Percentiles rank a stretch among this genome's conserved stretches.
These are phyloP conservation scores for Xylona heveae DNA, from an alignment of 495 filamentous ascomycete species.

Conservation along the genomic window DNA sequence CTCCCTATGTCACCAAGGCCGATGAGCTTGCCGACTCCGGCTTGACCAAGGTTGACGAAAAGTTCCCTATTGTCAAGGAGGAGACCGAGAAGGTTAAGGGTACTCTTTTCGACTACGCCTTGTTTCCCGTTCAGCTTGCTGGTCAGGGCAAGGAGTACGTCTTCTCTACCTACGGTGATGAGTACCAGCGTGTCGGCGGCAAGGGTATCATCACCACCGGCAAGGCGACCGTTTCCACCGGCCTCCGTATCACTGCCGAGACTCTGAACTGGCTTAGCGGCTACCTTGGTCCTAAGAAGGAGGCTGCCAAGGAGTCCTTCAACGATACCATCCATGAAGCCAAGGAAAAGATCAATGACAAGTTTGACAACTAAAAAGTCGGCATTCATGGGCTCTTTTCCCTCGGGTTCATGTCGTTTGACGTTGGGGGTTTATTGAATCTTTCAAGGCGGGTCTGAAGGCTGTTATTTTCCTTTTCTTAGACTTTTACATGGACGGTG, in stretches of 20 bases:
- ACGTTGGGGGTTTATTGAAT: too few species aligned
- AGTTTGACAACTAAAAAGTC: too few species aligned
- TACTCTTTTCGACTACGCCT: constrained; percentile 38
- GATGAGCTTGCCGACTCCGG: constrained; percentile 60
- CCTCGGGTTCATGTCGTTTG: too few species aligned
- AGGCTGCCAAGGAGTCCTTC: constrained; percentile 32
- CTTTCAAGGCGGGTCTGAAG: too few species aligned
- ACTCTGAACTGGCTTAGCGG: constrained; percentile 33
- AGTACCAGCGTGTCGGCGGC: constrained; percentile 58
- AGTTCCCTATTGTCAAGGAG: constrained; percentile 76
- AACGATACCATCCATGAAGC: constrained; percentile 26
- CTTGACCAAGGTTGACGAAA: constrained; percentile 50
- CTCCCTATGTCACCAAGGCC: constrained; percentile 63
- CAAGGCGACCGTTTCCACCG: constrained; percentile 57
- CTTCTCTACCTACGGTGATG: constrained; percentile 42
- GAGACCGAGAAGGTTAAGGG: constrained; percentile 55
- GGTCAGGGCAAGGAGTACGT: constrained; percentile 58
- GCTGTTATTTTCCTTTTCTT: too few species aligned
- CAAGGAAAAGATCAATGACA: too few species aligned
- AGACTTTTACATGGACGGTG: too few species aligned
- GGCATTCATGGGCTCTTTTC: too few species aligned
- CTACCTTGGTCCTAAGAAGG: constrained; percentile 35
- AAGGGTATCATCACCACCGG: constrained; percentile 42
- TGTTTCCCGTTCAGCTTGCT: constrained; percentile 42
- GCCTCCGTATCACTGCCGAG: constrained; percentile 49